These are phyloP conservation scores for Mycena citricolor DNA, from an alignment of 1,284 basidiomycete genomes.

Conservation along the genomic window DNA sequence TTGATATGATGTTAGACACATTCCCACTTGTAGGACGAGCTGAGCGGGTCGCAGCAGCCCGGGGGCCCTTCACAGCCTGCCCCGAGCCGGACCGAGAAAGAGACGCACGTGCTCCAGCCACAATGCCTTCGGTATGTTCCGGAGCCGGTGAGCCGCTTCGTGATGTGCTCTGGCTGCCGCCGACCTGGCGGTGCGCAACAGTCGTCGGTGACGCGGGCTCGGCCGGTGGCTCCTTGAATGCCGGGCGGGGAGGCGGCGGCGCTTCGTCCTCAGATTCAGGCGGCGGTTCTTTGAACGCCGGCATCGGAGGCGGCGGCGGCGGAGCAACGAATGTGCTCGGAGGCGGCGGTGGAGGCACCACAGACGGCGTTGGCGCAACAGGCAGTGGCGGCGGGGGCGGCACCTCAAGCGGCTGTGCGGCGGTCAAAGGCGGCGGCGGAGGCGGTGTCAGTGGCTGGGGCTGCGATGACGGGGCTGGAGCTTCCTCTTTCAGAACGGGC, in stretches of 20 bases:
- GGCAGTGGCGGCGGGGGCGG: slow-evolving; percentile 26
- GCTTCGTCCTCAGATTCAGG: slow-evolving; percentile 32
- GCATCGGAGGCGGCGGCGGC: slow-evolving; percentile 39
- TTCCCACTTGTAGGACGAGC: slow-evolving; percentile 41
- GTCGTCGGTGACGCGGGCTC: slow-evolving; percentile 31
- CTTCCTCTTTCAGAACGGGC: slow-evolving; percentile 20
- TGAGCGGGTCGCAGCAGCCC: slow-evolving; percentile 43
- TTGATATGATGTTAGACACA: slow-evolving; percentile 56
- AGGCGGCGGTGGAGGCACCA: slow-evolving; percentile 28
- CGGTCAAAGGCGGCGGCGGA: slow-evolving; percentile 23
- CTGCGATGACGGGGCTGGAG: no score
- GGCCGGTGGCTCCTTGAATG: slow-evolving; percentile 43
- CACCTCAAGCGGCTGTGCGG: slow-evolving; percentile 8
- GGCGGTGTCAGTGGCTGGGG: slow-evolving; percentile 24
- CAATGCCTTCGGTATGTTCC: slow-evolving; percentile 34
- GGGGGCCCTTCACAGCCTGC: slow-evolving; percentile 54
- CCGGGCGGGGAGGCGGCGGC: slow-evolving; percentile 37
- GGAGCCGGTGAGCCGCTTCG: slow-evolving; percentile 33
- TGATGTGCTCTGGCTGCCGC: slow-evolving; percentile 6
- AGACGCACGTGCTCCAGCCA: no score
- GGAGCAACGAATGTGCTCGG: slow-evolving; percentile 28
- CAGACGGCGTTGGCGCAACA: no score
- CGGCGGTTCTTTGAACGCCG: slow-evolving; percentile 47
- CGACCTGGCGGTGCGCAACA: slow-evolving; percentile 29
- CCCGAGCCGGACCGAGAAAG: slow-evolving; percentile 45